These are phyloP conservation scores for Xylariaceae sp. DNA, from an alignment of 2,329 filamentous ascomycete genomes.

Conservation along the genomic window DNA sequence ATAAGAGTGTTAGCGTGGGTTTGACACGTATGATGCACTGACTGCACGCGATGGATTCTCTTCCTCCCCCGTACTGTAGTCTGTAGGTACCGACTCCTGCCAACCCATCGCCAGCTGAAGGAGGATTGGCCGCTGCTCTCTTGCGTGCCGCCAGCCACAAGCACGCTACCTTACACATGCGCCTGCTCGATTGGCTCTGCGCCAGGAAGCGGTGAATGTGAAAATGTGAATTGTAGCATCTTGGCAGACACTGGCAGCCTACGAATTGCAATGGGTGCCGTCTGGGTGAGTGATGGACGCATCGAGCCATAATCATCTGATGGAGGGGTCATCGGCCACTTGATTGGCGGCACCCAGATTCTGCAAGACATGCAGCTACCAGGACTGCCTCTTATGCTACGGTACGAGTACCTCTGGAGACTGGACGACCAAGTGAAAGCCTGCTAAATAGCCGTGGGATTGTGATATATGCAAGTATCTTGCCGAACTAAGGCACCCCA, in stretches of 20 bases:
- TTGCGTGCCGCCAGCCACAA: slow-evolving; percentile 22
- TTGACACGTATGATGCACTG: slow-evolving; percentile 24
- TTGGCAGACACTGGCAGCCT: not conserved
- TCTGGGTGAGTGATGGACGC: not conserved
- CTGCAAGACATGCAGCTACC: slow-evolving; percentile 16
- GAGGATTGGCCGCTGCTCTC: slow-evolving; percentile 25
- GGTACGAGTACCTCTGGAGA: not conserved
- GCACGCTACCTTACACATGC: slow-evolving; percentile 15
- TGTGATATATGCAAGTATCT: not conserved
- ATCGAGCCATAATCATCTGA: slow-evolving; percentile 7
- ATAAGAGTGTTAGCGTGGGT: slow-evolving; percentile 9
- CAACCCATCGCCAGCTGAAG: not conserved
- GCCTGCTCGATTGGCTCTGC: slow-evolving; percentile 5
- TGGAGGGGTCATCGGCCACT: slow-evolving; percentile 4
- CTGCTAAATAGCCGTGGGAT: not conserved
- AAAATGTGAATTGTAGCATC: not conserved
- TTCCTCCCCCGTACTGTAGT: not conserved
- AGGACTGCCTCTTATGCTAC: not conserved
- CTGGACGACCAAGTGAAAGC: too few relatives aligned
- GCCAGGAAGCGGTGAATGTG: slow-evolving; percentile 27
- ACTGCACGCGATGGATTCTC: slow-evolving; percentile 14
- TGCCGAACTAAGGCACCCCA: not conserved
- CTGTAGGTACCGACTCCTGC: not conserved
- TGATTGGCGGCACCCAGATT: slow-evolving; percentile 12
- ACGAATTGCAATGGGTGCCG: not conserved